Evolutionary conservation across 2,329 filamentous ascomycete genomes (phyloP).

Genomic region (Celoporthe dispersa): DNA sequence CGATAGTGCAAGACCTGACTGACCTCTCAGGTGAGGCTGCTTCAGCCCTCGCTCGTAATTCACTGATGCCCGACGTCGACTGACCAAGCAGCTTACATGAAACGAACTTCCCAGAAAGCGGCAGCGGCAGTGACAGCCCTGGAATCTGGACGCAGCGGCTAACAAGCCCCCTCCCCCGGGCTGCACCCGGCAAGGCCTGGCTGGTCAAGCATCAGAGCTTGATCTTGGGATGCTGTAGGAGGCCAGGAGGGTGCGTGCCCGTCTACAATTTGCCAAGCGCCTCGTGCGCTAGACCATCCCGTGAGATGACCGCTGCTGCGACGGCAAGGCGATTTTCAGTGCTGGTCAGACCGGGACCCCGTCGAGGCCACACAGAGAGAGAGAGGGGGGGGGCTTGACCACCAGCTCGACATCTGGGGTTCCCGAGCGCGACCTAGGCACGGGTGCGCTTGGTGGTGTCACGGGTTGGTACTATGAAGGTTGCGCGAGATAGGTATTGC

Average conservation of each 20-base stretch:
- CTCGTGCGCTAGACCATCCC: background rate
- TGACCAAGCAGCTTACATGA: conserved; percentile 12
- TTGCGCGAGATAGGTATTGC: background rate
- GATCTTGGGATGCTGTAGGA: background rate
- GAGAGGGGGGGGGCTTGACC: background rate
- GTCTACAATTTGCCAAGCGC: conserved; percentile 10
- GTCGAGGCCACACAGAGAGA: conserved; percentile 4
- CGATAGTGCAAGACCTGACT: conserved; percentile 8
- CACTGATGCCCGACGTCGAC: conserved; percentile 13
- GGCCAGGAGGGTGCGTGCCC: conserved; percentile 4
- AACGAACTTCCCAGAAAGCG: conserved; percentile 10
- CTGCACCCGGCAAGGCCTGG: background rate
- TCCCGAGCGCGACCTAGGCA: background rate
- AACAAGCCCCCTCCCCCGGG: background rate
- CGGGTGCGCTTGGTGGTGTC: background rate
- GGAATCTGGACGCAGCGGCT: conserved; percentile 8
- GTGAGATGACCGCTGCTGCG: conserved; percentile 18
- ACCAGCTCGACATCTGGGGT: conserved; percentile 13
- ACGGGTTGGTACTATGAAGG: background rate
- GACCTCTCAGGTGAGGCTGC: conserved; percentile 9
- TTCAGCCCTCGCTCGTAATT: background rate
- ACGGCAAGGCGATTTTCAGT: conserved; percentile 10
- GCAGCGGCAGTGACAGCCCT: conserved; percentile 4
- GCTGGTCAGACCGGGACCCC: conserved; percentile 11
- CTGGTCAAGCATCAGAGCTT: conserved; percentile 11